Evolutionary conservation across 352 stramenopile species (phyloP), one percentile per base, ranked within the genome.

Genomic region (Sclerospora graminicola): DNA sequence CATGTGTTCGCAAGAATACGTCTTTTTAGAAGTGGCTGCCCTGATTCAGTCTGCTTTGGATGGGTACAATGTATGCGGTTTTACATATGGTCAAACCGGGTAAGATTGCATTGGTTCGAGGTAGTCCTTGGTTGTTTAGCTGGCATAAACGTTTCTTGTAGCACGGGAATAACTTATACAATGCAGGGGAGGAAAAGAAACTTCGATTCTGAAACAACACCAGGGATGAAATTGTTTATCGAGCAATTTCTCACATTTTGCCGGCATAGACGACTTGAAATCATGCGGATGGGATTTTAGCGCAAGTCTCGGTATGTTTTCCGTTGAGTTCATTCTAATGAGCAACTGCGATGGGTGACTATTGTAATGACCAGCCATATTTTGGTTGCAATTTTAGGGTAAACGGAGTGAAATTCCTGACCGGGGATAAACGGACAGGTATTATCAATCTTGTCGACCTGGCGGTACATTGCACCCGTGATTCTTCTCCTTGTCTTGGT

Each of bases 11-110:
- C 96, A 99, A 69, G 91, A 97, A 49, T 70, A 97, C 29, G 78
- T 99, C 5, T 99, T 99, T 57, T 60, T 95, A 6, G 95, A 99
- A 64, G 89, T 97, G 0, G 91, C 90, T 34, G 84, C 89, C 20
- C 59, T 98, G 10, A 84, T 98, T 5, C 91, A 97, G 53, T 96
- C 83, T 41, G 88, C 87, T 4, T 54, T 98, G 6, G 94, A 98
- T 67, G 95, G 95, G 28, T 97, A 92, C 65, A 94, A 97, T 52
- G 90, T 97, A 15, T 98, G 86, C 41, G 89, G 98, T 19, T 98
- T 99, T 72, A 93, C 95, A 1, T 93, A 93, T 23, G 78, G 81
- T 0, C 81, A 93, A 60, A 90, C 81, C 23, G 78, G 81, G 72
- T 89, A 60, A 35, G 58, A 29, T 15, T 50, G 0, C 15, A 9